Evolutionary conservation across 305 asterid species (phyloP), one percentile per base, ranked within the genome.

Genomic region (Nicotiana rustica): DNA sequence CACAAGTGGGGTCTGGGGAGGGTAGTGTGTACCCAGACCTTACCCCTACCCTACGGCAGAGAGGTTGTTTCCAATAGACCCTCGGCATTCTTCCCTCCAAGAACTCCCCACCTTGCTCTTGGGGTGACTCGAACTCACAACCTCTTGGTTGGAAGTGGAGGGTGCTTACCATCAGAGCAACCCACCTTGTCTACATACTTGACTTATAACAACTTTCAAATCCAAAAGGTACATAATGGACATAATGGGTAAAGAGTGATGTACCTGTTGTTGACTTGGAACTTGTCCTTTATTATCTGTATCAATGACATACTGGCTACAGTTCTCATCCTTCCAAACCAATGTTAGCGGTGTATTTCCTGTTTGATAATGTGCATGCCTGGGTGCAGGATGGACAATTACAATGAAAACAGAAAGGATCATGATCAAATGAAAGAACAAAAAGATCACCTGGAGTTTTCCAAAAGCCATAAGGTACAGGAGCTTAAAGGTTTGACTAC

Each of bases 331-430:
- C 89, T 96, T 96, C 99, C 99, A 96, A 57, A 96, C 95, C 83
- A 97, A 89, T 78, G 91, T 91, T 83, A 95, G 83, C 8, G 98
- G 98, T 49, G 99, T 97, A 89, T 91, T 93, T 82, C 99, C 98
- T 41, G 95, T 81, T 88, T 97, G 94, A 86, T 96, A 96, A 82
- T 96, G 98, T 81, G 98, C 97, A 88, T 95, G 94, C 95, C 99
- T 96, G 79, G 18, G 83, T 81, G 69, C 7, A 62, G 79, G 49
- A 76, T 60, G 81, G 65, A 76, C 15, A 66, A 77, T 6, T 31
- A 77, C 25, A 77, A 29, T 6, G 77, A 62, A 71, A 68, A 79
- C 17, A 73, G 44, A 59, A 25, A 79, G 38, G 78, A 47, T 7
- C 56, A 61, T 62, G 71, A 35, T 57, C 81, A 52, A 66, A 49